A percentile compares a stretch with the other conserved stretches of the same genome.
Evolutionary conservation across 148 eudicot genomes (phyloP).

Genomic region (Selenicereus undatus): DNA sequence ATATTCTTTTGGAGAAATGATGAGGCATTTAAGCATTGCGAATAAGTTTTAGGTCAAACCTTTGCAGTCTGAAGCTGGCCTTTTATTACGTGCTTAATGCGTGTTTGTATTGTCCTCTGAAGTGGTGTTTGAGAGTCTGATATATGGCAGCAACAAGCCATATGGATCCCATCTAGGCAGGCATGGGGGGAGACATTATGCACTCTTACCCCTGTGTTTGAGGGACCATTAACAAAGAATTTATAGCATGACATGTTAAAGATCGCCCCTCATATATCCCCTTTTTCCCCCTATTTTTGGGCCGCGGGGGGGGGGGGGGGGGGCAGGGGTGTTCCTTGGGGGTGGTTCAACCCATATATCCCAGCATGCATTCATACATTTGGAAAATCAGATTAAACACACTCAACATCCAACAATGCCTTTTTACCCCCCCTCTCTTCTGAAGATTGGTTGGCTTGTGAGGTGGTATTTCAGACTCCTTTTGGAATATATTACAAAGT

Average conservation of each 20-base stretch:
- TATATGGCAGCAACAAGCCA: not conserved
- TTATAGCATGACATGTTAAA: not conserved
- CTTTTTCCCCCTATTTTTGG: not conserved
- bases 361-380: not conserved
- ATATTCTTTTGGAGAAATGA: not conserved
- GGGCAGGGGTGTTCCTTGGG: no score
- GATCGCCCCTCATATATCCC: not conserved
- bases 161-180: not conserved
- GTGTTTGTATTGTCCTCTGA: not conserved
- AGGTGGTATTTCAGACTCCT: slow-evolving; percentile 12
- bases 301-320: not conserved
- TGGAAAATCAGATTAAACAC: not conserved
- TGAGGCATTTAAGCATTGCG: not conserved
- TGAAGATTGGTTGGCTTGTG: not conserved
- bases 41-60: no score
- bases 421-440: not conserved
- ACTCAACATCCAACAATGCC: not conserved
- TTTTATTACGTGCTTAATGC: not conserved
- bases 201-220: not conserved
- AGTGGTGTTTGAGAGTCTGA: slow-evolving; percentile 1
- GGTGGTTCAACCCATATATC: not conserved
- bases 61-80: not conserved
- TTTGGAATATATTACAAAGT: not conserved
- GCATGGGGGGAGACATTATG: not conserved
- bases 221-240: not conserved